A percentile compares a stretch with the other conserved stretches of the same genome.
phyloP scores from a whole-genome alignment of 345 rosid species.

The Corymbia maculata region DNA sequence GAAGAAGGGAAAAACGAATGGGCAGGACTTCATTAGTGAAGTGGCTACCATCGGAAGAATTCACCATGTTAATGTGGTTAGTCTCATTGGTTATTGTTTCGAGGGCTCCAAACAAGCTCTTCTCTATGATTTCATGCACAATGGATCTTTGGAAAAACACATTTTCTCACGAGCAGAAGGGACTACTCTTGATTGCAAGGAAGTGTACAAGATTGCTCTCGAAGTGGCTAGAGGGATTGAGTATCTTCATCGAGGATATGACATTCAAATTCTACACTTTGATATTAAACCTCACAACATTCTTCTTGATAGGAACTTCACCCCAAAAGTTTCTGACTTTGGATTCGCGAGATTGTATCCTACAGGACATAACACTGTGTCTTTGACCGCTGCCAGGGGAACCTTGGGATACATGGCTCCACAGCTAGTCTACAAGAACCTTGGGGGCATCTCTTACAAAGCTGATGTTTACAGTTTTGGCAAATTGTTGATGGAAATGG shows the following conservation, averaged over 20 bases:
- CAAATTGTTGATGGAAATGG: background rate
- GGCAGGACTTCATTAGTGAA: background rate
- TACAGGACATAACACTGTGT: rapidly evolving
- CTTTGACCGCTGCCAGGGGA: background rate
- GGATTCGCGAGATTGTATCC: background rate
- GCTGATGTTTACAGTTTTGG: background rate
- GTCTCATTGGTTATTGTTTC: background rate
- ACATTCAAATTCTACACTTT: background rate
- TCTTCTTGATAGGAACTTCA: background rate
- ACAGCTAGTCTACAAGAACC: background rate
- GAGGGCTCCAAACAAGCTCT: background rate
- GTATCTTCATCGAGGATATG: background rate
- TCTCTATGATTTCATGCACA: background rate
- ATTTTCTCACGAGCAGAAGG: background rate
- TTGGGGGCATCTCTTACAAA: background rate
- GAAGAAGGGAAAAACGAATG: background rate
- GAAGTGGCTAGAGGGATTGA: background rate
- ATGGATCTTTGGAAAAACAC: background rate
- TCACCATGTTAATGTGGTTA: background rate
- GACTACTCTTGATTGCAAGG: background rate
- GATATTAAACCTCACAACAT: background rate
- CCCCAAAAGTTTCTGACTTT: background rate
- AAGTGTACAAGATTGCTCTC: background rate
- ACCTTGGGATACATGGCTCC: background rate
- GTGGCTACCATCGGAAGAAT: background rate